Evolutionary conservation across 345 rosid species (phyloP), one percentile per base, ranked within the genome.

Genomic region (Eutrema japonicum): DNA sequence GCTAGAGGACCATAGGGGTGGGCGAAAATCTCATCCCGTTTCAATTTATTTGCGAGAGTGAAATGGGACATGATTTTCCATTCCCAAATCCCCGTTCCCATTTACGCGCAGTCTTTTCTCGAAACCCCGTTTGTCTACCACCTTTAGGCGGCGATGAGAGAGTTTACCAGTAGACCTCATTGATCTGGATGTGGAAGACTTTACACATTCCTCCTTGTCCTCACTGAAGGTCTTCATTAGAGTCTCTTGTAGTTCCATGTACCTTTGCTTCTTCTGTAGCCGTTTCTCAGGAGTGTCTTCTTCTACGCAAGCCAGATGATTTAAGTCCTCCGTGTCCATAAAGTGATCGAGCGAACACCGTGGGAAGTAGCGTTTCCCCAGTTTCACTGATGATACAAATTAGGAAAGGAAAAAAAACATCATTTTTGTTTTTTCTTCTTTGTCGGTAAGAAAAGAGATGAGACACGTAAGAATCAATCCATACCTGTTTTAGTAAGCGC

Each of bases 311-410:
- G 88, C 88, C 1, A 93, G 81, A 74, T 85, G 82, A 3, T 85
- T 77, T 12, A 86, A 68, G 72, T 89, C 94, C 4, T 83, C 89
- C 0, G 82, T 85, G 14, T 89, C 94, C 87, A 93, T 91, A 68
- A 93, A 89, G 77, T 82, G 84, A 81, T 87, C 85, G 1, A 93
- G 82, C 35, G 92, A 93, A 77, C 97, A 93, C 3, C 89, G 86
- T 30, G 90, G 97, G 73, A 91, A 91, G 64, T 83, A 93, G 35
- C 85, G 82, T 71, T 85, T 85, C 35, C 94, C 98, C 0, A 93
- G 88, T 64, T 85, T 89, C 76, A 89, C 97, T 93, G 82, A 70
- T 59, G 52, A 35, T 8, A 66, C 10, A 76, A n/a, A 69, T 11
- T 6, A 22, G 26, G 0, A 32, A 29, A 8, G 6, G 30, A 30